These are phyloP conservation scores for Saccharomycopsis hybrid DNA, from an alignment of 1,139 yeast species.

Conservation along the genomic window DNA sequence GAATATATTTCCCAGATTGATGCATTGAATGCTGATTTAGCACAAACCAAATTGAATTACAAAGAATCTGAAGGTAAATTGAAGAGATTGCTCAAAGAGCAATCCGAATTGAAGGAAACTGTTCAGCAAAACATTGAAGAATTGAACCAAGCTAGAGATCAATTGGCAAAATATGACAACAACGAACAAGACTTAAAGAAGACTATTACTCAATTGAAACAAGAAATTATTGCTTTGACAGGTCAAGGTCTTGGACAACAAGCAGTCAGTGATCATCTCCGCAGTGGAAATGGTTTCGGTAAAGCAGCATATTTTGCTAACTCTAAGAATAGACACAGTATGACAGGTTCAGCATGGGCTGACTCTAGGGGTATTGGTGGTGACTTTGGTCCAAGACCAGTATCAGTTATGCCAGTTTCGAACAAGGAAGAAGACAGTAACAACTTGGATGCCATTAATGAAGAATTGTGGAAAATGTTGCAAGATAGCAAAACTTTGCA, in stretches of 20 bases:
- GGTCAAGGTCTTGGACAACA: slow-evolving; percentile 30
- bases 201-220: slow-evolving; percentile 63
- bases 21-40: slow-evolving; percentile 52
- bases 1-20: slow-evolving; percentile 48
- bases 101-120: slow-evolving; percentile 56
- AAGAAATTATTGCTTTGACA: slow-evolving; percentile 45
- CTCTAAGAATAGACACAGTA: slow-evolving; percentile 18
- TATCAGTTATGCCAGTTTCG: slow-evolving; percentile 49
- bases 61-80: slow-evolving; percentile 57
- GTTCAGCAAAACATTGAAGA: slow-evolving; percentile 56
- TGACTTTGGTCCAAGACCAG: slow-evolving; percentile 39
- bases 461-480: slow-evolving; percentile 63
- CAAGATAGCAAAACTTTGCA: slow-evolving; percentile 77
- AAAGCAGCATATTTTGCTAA: slow-evolving; percentile 22
- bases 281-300: slow-evolving; percentile 16
- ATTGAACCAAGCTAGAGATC: slow-evolving; percentile 55
- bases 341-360: slow-evolving; percentile 22
- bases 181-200: slow-evolving; percentile 64
- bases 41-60: slow-evolving; percentile 51
- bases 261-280: slow-evolving; percentile 17
- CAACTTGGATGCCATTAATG: slow-evolving; percentile 59
- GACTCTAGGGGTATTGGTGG: slow-evolving; percentile 2
- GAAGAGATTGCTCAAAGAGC: slow-evolving; percentile 58
- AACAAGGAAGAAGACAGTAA: slow-evolving; percentile 42
- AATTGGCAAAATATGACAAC: slow-evolving; percentile 55